phyloP scores from a whole-genome alignment of 2,329 filamentous ascomycete species.

The Fusarium brevicatenulatum region DNA sequence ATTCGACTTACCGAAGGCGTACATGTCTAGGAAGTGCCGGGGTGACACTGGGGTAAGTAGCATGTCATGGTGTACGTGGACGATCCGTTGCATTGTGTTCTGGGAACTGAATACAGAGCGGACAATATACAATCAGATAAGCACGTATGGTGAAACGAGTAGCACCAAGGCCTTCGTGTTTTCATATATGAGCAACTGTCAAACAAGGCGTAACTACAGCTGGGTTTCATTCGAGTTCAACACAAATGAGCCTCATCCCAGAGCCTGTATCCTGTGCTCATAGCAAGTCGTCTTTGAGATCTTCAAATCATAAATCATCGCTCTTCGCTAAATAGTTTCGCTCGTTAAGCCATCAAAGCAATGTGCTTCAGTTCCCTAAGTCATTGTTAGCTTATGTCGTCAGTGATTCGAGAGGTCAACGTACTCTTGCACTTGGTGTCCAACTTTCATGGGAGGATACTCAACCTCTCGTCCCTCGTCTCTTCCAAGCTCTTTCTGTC shows the following conservation, averaged over 20 bases:
- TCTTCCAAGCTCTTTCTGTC: constrained; percentile 59
- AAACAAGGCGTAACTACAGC: background rate
- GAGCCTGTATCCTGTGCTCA: background rate
- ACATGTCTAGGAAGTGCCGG: background rate
- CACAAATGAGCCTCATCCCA: background rate
- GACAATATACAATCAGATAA: background rate
- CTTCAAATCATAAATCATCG: constrained; percentile 7
- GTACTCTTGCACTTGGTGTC: constrained; percentile 66
- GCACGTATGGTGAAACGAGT: background rate
- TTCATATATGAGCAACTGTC: background rate
- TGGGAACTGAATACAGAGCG: background rate
- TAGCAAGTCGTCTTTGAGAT: background rate
- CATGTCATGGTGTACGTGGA: background rate
- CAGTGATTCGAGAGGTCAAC: constrained; percentile 38
- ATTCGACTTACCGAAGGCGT: background rate
- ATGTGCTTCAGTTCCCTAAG: constrained; percentile 63
- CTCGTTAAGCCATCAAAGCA: constrained; percentile 58
- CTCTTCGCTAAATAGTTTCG: background rate
- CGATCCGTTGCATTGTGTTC: background rate
- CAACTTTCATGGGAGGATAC: constrained; percentile 67
- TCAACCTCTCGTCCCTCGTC: constrained; percentile 63
- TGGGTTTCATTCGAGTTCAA: background rate
- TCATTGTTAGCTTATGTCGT: constrained; percentile 9
- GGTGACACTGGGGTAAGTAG: background rate
- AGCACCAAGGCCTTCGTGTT: background rate